phyloP scores from a whole-genome alignment of 2,329 filamentous ascomycete genomes.

The Tolypocladium amazonense region DNA sequence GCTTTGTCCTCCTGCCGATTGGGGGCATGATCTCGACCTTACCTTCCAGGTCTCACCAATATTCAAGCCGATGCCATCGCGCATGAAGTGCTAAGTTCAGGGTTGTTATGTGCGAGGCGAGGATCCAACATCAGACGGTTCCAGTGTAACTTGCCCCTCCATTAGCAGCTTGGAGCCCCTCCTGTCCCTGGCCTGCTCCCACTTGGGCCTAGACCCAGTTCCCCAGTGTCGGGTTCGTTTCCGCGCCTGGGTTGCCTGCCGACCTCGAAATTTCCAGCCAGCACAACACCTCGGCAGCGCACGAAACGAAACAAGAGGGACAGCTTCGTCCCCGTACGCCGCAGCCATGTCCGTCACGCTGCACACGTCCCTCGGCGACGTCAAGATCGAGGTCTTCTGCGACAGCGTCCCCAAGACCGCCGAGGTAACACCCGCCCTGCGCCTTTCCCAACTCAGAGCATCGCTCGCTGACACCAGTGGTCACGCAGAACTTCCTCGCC shows the following conservation, averaged over 20 bases:
- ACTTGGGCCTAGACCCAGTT: not conserved
- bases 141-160: not conserved
- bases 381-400: constrained; percentile 96
- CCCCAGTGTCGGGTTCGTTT: not conserved
- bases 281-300: not conserved
- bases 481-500: constrained; percentile 67
- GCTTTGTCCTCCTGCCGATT: too few relatives aligned
- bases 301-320: not conserved
- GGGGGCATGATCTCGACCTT: not conserved
- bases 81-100: too few relatives aligned
- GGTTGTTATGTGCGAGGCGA: too few relatives aligned
- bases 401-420: constrained; percentile 88
- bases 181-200: not conserved
- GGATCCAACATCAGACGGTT: not conserved
- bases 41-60: not conserved
- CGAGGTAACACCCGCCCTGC: too few relatives aligned
- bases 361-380: constrained; percentile 78
- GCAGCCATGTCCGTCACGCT: constrained; percentile 55
- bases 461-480: not conserved
- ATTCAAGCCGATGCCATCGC: too few relatives aligned
- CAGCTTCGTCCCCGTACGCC: not conserved
- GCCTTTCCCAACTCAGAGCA: too few relatives aligned
- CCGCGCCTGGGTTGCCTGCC: not conserved
- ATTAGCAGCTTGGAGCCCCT: not conserved
- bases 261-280: not conserved